Conservation (phyloP, 768 basidiomycete genomes). For the Lenzites betulinus region DNA sequence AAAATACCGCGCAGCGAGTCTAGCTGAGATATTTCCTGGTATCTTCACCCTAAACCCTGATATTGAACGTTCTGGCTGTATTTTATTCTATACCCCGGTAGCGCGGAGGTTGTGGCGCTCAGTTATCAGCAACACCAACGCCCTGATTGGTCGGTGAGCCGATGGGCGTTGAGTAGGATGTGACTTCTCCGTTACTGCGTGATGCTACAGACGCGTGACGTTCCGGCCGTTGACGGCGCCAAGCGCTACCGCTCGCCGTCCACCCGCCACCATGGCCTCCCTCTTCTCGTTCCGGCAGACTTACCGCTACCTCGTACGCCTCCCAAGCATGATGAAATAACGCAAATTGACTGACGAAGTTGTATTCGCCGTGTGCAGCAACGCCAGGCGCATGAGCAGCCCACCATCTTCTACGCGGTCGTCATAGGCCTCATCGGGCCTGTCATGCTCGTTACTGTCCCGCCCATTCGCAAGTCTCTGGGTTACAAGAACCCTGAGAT, state of each 20-base stretch:
- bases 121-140: not conserved
- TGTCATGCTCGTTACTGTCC: conserved; percentile 67
- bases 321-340: not conserved
- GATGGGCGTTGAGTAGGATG: conserved; percentile 1
- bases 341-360: not conserved
- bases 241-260: not conserved
- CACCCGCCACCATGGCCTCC: conserved; percentile 43
- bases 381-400: conserved; percentile 88
- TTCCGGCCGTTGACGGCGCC: conserved; percentile 1
- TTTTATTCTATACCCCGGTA: no score
- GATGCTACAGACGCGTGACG: not conserved
- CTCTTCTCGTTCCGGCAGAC: conserved; percentile 49
- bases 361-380: conserved; percentile 52
- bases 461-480: conserved; percentile 75
- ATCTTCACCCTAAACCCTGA: no score
- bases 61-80: no score
- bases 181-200: not conserved
- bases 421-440: conserved; percentile 77
- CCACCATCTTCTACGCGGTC: conserved; percentile 88
- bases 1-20: not conserved
- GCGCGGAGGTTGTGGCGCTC: no score
- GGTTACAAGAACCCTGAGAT: conserved; percentile 72
- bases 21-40: not conserved
- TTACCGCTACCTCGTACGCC: conserved; percentile 44
- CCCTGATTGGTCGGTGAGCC: not conserved